These are phyloP conservation scores for Straminergon stramineum DNA, from an alignment of 225 moss, liverwort and hornwort genomes.

Conservation along the genomic window DNA sequence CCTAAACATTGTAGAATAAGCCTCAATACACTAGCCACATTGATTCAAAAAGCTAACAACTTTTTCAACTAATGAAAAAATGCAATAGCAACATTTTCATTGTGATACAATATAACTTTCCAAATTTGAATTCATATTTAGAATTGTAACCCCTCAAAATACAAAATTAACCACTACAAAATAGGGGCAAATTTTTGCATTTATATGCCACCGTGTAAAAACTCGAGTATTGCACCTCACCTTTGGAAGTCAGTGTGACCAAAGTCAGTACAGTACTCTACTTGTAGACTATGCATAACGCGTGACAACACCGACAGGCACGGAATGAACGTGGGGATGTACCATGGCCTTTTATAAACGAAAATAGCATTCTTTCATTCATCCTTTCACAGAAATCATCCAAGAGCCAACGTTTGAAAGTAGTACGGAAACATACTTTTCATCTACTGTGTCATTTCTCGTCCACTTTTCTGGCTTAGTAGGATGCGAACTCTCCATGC, in stretches of 20 bases:
- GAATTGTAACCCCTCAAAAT: background rate
- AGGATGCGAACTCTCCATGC: background rate
- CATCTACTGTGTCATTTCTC: background rate
- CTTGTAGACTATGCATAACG: too few species aligned
- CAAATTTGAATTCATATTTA: background rate
- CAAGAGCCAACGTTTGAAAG: background rate
- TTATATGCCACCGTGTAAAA: background rate
- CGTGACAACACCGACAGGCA: background rate
- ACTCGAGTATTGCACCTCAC: background rate
- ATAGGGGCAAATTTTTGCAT: background rate
- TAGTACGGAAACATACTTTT: background rate
- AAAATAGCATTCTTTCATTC: too few species aligned
- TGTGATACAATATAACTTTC: fast-evolving
- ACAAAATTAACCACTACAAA: background rate
- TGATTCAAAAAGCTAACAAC: background rate
- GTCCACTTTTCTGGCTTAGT: background rate
- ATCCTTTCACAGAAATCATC: background rate
- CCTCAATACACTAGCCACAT: fast-evolving
- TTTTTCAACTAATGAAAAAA: background rate
- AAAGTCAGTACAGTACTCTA: too few species aligned
- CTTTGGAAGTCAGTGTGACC: background rate
- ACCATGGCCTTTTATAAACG: background rate
- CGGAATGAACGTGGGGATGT: background rate
- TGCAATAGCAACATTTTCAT: background rate
- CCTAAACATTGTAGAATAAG: fast-evolving